phyloP scores from a whole-genome alignment of 2,329 filamentous ascomycete species.

The Diplodia mutila region DNA sequence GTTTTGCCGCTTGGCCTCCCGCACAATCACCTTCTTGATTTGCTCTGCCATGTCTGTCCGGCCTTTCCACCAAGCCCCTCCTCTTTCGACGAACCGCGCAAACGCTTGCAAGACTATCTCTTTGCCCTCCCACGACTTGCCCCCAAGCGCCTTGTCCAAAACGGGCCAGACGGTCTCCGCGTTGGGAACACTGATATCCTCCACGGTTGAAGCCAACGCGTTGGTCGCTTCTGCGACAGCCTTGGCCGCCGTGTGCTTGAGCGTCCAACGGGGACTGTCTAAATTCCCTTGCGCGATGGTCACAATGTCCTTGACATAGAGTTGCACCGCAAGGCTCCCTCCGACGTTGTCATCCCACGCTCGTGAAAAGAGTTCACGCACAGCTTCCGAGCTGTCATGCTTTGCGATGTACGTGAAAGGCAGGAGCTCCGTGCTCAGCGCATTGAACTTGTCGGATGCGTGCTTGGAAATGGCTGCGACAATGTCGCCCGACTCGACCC shows the following conservation, averaged over 20 bases:
- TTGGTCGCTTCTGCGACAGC: constrained; percentile 71
- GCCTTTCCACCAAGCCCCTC: constrained; percentile 62
- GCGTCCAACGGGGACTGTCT: constrained; percentile 81
- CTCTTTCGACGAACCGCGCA: constrained; percentile 73
- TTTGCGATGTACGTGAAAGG: constrained; percentile 88
- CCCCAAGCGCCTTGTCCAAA: constrained; percentile 76
- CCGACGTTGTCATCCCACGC: constrained; percentile 93
- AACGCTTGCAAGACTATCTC: constrained; percentile 81
- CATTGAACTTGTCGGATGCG: constrained; percentile 84
- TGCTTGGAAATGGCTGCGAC: constrained; percentile 81
- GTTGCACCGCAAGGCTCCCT: constrained; percentile 75
- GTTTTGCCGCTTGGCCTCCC: constrained; percentile 92
- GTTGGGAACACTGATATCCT: constrained; percentile 63
- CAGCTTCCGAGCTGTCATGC: constrained; percentile 81
- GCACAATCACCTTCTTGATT: constrained; percentile 71
- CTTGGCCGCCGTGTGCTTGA: constrained; percentile 86
- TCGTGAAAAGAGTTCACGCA: constrained; percentile 76
- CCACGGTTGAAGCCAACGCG: constrained; percentile 47
- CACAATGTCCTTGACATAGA: constrained; percentile 85
- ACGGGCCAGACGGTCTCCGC: constrained; percentile 76
- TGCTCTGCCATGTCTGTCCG: constrained; percentile 62
- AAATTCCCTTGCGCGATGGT: constrained; percentile 68
- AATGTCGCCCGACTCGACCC: constrained; percentile 81
- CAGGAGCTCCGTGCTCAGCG: constrained; percentile 73
- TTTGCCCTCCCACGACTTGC: constrained; percentile 94